Evolutionary conservation across 2,329 filamentous ascomycete species (phyloP), one percentile per base, ranked within the genome.

Genomic region (Didymosphaeria variabile): DNA sequence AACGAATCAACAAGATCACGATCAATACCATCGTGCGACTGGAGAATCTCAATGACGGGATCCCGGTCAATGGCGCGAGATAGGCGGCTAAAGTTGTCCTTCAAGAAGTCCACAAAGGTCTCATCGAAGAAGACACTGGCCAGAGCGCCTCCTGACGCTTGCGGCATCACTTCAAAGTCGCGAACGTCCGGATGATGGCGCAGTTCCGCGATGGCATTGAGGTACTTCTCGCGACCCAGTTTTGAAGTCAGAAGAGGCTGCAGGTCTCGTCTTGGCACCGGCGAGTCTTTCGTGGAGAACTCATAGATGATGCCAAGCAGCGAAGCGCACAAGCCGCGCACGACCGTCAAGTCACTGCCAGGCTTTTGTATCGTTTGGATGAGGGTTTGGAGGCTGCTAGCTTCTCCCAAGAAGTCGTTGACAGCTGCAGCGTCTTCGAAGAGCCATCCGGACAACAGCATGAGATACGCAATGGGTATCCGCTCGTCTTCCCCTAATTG

Each of bases 211-310:
- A 99, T 85, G 63, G 90, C 90, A 76, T 96, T 91, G 58, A 96
- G 87, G 73, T 97, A 99, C 70, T 90, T 90, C 69, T 97, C 93
- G 67, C 94, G 89, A 42, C 93, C 92, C 70, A 98, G 86, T 60
- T 90, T 88, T 47, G 90, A 88, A 31, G 87, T 84, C 38, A 99
- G 83, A 31, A 97, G 86, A 26, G 91, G 88, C 71, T 97, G 91
- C 47, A 99, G 81, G 10, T 91, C 94, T 26, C 88, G 85, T 62
- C 95, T 87, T 6, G 94, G 87, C 55, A 99, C 90, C 0, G 95
- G 93, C 0, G 94, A 98, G 78, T 99, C 95, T 75, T 97, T 97
- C 0, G 94, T 97, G 10, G 94, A 98, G 73, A 98, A 99, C 72
- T 99, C 95, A 75, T 98, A 99, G 5, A 95, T 86, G 21, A 96